A percentile compares a stretch with the other conserved stretches of the same genome.
Evolutionary conservation across 495 filamentous ascomycete species (phyloP).

Genomic region (Pyrenula aspistea): DNA sequence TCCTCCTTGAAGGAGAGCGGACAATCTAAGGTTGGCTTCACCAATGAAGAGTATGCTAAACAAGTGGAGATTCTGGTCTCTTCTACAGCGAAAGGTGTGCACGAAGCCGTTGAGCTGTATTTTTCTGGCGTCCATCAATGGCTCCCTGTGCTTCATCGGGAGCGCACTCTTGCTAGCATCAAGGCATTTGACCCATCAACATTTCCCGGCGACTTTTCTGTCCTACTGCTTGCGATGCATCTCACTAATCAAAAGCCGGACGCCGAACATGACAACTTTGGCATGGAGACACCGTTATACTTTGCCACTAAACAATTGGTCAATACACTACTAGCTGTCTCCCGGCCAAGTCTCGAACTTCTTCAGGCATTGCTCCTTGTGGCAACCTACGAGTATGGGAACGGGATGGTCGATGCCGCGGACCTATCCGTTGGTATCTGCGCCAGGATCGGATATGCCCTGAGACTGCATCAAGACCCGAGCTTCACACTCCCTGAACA

Average conservation of each 20-base stretch:
- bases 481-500: neutral
- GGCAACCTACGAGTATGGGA: neutral
- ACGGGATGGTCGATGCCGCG: neutral
- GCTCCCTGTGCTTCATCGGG: neutral
- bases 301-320: neutral
- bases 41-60: neutral
- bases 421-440: neutral
- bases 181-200: neutral
- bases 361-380: neutral
- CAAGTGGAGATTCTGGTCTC: neutral
- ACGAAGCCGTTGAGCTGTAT: neutral
- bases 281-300: neutral
- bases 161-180: neutral
- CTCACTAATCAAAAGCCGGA: neutral
- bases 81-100: neutral
- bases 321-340: neutral
- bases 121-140: neutral
- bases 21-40: neutral
- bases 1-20: neutral
- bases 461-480: neutral
- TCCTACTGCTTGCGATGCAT: neutral
- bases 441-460: neutral
- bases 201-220: neutral
- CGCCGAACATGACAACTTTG: neutral
- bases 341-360: neutral